Percentiles rank a stretch among this genome's conserved stretches.
phyloP scores from a whole-genome alignment of 495 filamentous ascomycete species.

The Penicillium manginii region DNA sequence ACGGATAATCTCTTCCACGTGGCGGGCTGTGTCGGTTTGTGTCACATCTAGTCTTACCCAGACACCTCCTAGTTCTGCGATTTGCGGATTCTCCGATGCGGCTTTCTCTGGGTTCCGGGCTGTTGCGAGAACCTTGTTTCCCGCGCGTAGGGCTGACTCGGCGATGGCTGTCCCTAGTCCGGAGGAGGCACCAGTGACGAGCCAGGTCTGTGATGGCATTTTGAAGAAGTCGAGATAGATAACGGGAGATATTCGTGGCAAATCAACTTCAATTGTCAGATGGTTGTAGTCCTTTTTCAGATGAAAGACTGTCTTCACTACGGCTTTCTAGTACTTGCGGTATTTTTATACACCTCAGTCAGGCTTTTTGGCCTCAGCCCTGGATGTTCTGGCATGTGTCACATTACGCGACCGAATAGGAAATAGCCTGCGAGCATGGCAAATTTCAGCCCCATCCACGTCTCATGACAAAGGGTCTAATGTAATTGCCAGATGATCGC shows the following conservation, averaged over 20 bases:
- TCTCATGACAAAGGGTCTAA: not conserved
- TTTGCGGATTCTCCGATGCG: conserved; percentile 22
- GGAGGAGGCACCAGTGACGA: conserved; percentile 58
- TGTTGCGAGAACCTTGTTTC: conserved; percentile 60
- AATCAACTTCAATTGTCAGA: no score
- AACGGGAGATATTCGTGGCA: not conserved
- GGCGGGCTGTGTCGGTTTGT: conserved; percentile 23
- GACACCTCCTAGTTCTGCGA: conserved; percentile 31
- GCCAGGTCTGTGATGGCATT: conserved; percentile 39
- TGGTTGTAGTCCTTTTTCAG: no score
- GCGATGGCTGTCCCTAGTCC: conserved; percentile 57
- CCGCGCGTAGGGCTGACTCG: conserved; percentile 46
- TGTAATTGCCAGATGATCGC: not conserved
- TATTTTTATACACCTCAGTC: not conserved
- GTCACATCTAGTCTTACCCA: conserved; percentile 49
- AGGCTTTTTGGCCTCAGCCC: not conserved
- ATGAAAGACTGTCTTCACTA: no score
- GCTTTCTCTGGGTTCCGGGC: conserved; percentile 49
- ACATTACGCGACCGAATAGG: not conserved
- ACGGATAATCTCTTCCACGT: conserved; percentile 20
- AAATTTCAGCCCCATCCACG: not conserved
- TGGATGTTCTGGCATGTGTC: not conserved
- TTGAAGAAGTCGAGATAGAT: not conserved
- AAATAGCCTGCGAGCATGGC: not conserved
- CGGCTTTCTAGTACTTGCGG: not conserved